Evolutionary conservation across 225 moss, liverwort and hornwort genomes (phyloP).

Genomic region (Bryoerythrophyllum caledonicum): DNA sequence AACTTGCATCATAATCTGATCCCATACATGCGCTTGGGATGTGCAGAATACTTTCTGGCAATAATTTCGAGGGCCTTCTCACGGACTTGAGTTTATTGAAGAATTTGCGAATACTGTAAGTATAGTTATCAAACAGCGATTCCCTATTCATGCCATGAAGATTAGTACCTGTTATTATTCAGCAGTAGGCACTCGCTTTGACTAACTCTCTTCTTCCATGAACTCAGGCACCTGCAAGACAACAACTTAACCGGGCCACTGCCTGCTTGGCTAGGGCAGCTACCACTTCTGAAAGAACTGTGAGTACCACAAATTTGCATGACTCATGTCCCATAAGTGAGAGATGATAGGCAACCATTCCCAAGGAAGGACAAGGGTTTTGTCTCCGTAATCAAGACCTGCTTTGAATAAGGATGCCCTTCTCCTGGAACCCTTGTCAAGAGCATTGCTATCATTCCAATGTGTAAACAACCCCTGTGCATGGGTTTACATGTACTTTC

Average conservation of each 20-base stretch:
- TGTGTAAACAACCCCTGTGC: too few species aligned
- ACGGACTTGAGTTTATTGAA: conserved; percentile 17
- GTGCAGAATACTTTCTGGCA: conserved; percentile 19
- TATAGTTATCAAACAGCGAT: neutral
- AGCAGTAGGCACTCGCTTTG: neutral
- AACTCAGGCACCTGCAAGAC: conserved; percentile 21
- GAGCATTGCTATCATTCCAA: too few species aligned
- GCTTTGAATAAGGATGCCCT: too few species aligned
- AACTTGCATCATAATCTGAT: neutral
- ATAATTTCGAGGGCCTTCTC: conserved; percentile 10
- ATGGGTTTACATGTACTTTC: too few species aligned
- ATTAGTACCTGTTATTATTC: neutral
- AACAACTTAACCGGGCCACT: conserved; percentile 24
- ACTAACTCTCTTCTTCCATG: neutral
- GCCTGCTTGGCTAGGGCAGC: conserved; percentile 15
- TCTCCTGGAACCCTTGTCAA: too few species aligned
- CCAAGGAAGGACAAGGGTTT: too few species aligned
- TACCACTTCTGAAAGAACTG: conserved; percentile 16
- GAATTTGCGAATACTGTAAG: conserved; percentile 18
- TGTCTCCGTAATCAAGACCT: too few species aligned
- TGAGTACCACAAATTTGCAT: neutral
- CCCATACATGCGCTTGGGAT: neutral
- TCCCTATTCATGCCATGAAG: neutral
- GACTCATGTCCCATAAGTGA: too few species aligned
- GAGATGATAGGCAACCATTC: too few species aligned